phyloP scores from a whole-genome alignment of 345 rosid species.

The Moricandia arvensis region DNA sequence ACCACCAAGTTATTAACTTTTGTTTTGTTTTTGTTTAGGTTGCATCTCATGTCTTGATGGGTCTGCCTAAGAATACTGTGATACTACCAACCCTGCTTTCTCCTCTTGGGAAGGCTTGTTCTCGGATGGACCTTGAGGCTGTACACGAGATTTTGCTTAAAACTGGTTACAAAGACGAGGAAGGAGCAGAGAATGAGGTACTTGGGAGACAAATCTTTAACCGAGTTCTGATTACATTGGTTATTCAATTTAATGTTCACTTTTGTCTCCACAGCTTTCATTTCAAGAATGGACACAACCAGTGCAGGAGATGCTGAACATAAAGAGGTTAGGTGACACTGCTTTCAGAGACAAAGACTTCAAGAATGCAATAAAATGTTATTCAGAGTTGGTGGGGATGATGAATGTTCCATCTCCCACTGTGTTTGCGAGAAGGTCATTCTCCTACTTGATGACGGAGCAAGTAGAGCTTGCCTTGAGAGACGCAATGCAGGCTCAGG shows the following conservation, averaged over 20 bases:
- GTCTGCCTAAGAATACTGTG: slow-evolving; percentile 19
- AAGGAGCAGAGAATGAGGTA: slow-evolving; percentile 74
- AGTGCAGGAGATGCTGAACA: slow-evolving; percentile 83
- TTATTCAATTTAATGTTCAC: not conserved
- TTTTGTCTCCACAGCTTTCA: slow-evolving; percentile 53
- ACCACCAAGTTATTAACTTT: not conserved
- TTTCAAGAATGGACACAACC: slow-evolving; percentile 99
- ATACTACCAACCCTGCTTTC: slow-evolving; percentile 39
- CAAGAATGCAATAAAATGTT: slow-evolving; percentile 66
- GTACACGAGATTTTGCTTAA: slow-evolving; percentile 75
- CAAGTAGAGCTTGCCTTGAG: slow-evolving; percentile 78
- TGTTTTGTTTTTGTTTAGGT: slow-evolving; percentile 12
- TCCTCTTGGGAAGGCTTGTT: slow-evolving; percentile 39
- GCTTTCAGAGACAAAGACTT: slow-evolving; percentile 89
- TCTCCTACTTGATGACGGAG: slow-evolving; percentile 60
- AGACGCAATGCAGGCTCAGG: slow-evolving; percentile 99
- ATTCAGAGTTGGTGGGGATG: slow-evolving; percentile 73
- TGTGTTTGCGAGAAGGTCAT: slow-evolving; percentile 40
- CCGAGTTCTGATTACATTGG: not conserved
- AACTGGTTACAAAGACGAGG: slow-evolving; percentile 82
- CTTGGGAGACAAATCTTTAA: not conserved
- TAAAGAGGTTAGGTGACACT: slow-evolving; percentile 72
- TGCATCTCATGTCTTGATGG: slow-evolving; percentile 34
- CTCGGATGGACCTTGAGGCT: slow-evolving; percentile 65
- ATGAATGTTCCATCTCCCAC: slow-evolving; percentile 73